These are phyloP conservation scores for Pulveroboletus sp. DNA, from an alignment of 768 basidiomycete genomes.

Conservation along the genomic window DNA sequence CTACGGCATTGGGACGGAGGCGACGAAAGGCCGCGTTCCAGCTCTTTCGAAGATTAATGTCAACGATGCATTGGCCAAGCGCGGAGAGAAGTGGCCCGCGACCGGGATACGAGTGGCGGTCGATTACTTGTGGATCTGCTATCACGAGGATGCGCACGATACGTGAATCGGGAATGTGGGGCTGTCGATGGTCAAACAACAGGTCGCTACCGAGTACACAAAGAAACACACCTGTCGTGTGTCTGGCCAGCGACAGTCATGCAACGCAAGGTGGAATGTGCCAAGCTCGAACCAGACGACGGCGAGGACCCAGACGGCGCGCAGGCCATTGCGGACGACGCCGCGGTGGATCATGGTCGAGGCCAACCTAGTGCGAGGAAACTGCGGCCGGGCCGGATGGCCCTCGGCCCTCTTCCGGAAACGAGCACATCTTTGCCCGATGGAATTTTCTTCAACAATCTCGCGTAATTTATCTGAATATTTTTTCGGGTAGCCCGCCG, in stretches of 20 bases:
- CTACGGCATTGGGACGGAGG: constrained; percentile 63
- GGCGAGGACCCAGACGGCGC: constrained; percentile 56
- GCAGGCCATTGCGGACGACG: constrained; percentile 37
- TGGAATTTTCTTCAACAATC: background rate
- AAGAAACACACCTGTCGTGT: constrained; percentile 21
- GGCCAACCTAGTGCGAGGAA: no score
- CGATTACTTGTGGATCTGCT: constrained; percentile 86
- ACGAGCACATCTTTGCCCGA: no score
- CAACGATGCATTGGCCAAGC: constrained; percentile 64
- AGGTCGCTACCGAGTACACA: no score
- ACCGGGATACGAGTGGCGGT: constrained; percentile 69
- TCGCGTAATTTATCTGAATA: no score
- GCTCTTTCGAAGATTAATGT: constrained; percentile 81
- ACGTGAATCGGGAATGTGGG: constrained; percentile 18
- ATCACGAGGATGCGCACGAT: constrained; percentile 56
- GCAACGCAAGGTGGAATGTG: constrained; percentile 48
- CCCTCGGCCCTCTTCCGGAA: no score
- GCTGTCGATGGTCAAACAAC: constrained; percentile 9
- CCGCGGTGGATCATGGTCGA: background rate
- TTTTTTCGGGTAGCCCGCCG: background rate
- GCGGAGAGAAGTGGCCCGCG: constrained; percentile 53
- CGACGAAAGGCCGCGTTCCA: constrained; percentile 64
- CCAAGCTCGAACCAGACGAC: constrained; percentile 72
- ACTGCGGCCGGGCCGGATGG: no score
- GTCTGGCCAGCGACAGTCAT: constrained; percentile 64